These are phyloP conservation scores for Vitellaria paradoxa DNA, from an alignment of 179 eudicot species.

Conservation along the genomic window DNA sequence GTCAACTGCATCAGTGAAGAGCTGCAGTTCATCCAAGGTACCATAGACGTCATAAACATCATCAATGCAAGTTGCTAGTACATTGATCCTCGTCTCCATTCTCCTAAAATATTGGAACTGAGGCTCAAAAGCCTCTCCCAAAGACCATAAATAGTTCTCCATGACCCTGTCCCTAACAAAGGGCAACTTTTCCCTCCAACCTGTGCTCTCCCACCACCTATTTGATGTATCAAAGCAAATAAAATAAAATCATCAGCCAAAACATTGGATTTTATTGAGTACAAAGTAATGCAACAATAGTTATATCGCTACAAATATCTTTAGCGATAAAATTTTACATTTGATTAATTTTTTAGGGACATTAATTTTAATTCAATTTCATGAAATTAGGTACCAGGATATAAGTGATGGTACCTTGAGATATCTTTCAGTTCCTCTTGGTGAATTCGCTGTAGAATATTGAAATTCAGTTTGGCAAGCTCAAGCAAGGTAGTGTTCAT, in stretches of 20 bases:
- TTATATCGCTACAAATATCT: too few relatives aligned
- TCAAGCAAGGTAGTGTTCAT: conserved; percentile 6
- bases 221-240: not conserved
- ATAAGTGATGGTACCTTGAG: too few relatives aligned
- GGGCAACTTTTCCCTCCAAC: not conserved
- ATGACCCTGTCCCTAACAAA: conserved; percentile 9
- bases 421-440: too few relatives aligned
- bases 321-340: too few relatives aligned
- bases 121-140: not conserved
- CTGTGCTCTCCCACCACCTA: conserved; percentile 11
- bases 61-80: not conserved
- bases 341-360: too few relatives aligned
- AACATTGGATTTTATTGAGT: not conserved
- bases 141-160: conserved; percentile 10
- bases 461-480: too few relatives aligned
- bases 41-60: conserved; percentile 17
- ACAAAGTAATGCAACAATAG: too few relatives aligned
- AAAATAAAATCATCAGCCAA: not conserved
- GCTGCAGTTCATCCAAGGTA: conserved; percentile 6
- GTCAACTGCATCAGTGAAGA: conserved; percentile 4
- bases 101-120: not conserved
- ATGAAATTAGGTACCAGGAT: too few relatives aligned
- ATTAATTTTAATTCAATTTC: too few relatives aligned
- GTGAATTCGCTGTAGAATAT: too few relatives aligned
- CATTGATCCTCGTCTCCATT: not conserved